Conservation (phyloP, 805 yeast species). For the Saturnispora zaruensis region DNA sequence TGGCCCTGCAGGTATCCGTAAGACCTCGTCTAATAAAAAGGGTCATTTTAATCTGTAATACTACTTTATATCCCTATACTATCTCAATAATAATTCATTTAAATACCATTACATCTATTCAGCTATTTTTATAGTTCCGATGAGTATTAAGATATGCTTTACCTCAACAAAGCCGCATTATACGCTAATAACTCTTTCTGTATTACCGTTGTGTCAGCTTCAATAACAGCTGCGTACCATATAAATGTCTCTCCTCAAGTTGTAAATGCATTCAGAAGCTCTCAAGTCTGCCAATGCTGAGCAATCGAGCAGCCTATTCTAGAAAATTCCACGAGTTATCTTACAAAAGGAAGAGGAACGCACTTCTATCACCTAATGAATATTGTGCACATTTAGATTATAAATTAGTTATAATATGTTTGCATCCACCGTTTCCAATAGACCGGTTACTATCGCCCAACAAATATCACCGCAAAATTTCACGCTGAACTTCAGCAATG, state of each 20-base stretch:
- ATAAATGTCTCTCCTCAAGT: not conserved
- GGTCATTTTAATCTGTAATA: conserved; percentile 10
- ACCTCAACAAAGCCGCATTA: no score
- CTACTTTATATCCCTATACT: not conserved
- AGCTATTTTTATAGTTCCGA: no score
- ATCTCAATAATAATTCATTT: not conserved
- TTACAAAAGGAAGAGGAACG: not conserved
- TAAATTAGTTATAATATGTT: conserved; percentile 17
- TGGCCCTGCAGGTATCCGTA: conserved; percentile 31
- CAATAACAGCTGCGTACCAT: not conserved
- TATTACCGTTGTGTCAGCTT: not conserved
- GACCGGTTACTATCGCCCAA: conserved; percentile 38
- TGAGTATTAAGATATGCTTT: no score
- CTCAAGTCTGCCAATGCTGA: not conserved
- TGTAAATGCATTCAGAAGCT: no score
- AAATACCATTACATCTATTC: not conserved
- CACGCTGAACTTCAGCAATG: conserved; percentile 53
- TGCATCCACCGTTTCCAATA: conserved; percentile 28
- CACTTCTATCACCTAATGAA: not conserved
- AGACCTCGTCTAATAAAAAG: conserved; percentile 23
- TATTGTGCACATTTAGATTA: not conserved
- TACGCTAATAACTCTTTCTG: not conserved
- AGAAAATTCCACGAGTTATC: conserved; percentile 1
- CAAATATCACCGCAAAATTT: conserved; percentile 66
- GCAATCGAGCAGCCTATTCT: not conserved